phyloP scores from a whole-genome alignment of 2,329 filamentous ascomycete species.

The Fusarium albidum region DNA sequence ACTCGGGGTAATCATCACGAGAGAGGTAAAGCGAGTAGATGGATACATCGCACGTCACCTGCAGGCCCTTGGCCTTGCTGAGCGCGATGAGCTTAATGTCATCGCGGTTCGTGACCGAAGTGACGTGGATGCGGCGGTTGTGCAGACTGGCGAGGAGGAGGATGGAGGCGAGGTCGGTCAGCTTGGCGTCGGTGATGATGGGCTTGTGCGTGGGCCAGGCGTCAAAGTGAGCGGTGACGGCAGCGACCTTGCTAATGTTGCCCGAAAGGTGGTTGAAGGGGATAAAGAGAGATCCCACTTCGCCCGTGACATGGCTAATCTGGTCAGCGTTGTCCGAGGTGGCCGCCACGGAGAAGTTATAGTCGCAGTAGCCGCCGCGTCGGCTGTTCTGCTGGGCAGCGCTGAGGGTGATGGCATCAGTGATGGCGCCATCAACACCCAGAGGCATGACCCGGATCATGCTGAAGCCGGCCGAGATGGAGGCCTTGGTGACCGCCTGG shows the following conservation, averaged over 20 bases:
- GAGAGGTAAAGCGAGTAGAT: slow-evolving; percentile 81
- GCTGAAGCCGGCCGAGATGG: slow-evolving; percentile 77
- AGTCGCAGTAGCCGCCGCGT: slow-evolving; percentile 75
- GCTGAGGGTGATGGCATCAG: slow-evolving; percentile 75
- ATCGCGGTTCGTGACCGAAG: slow-evolving; percentile 79
- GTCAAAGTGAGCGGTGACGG: slow-evolving; percentile 80
- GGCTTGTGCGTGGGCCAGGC: slow-evolving; percentile 81
- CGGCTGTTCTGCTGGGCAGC: slow-evolving; percentile 76
- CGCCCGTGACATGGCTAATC: slow-evolving; percentile 74
- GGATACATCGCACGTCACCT: slow-evolving; percentile 84
- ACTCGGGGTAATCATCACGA: slow-evolving; percentile 74
- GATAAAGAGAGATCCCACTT: slow-evolving; percentile 83
- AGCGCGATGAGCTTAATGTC: slow-evolving; percentile 80
- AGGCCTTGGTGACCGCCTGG: slow-evolving; percentile 74
- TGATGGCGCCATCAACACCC: slow-evolving; percentile 75
- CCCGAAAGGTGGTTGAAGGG: slow-evolving; percentile 83
- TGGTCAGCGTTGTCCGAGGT: slow-evolving; percentile 78
- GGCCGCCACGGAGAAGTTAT: slow-evolving; percentile 80
- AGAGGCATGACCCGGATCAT: slow-evolving; percentile 84
- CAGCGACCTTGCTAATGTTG: slow-evolving; percentile 84
- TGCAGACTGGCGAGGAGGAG: slow-evolving; percentile 80
- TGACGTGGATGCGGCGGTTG: slow-evolving; percentile 80
- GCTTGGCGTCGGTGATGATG: slow-evolving; percentile 82
- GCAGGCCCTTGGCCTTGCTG: slow-evolving; percentile 82
- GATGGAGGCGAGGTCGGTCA: slow-evolving; percentile 82